Conservation (phyloP, 148 eudicot species). For the Suaeda aralocaspica region DNA sequence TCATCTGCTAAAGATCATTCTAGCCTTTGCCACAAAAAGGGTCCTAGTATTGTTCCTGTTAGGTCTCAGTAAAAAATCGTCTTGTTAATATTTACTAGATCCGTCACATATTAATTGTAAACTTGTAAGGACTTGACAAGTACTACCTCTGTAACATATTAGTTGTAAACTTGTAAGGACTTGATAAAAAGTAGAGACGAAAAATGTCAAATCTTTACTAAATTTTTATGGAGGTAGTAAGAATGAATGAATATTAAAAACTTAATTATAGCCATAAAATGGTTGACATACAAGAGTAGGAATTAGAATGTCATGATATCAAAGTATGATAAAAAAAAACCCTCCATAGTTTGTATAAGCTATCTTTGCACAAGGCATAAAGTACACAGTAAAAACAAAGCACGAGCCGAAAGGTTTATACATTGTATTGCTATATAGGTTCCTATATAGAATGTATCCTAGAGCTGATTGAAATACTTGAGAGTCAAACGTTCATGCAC, state of each 20-base stretch:
- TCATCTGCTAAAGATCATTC: background rate
- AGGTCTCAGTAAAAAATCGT: background rate
- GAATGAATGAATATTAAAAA: background rate
- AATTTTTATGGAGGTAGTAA: background rate
- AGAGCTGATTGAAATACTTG: background rate
- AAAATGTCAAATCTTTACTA: no score
- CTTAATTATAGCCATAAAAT: background rate
- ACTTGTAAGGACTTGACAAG: no score
- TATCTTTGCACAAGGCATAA: no score
- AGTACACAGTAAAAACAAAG: background rate
- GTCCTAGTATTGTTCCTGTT: background rate
- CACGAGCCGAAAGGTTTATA: background rate
- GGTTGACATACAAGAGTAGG: background rate
- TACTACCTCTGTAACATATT: no score
- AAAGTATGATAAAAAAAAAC: no score
- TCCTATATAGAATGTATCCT: background rate
- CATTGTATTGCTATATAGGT: no score
- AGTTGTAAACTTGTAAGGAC: no score
- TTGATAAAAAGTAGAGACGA: no score
- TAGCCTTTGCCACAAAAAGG: background rate
- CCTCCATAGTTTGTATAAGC: no score
- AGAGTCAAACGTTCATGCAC: slow-evolving; percentile 4
- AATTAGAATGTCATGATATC: no score
- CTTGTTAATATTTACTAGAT: no score
- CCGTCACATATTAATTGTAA: no score